Conservation (phyloP, 495 filamentous ascomycete species). For the Daldinia loculata region DNA sequence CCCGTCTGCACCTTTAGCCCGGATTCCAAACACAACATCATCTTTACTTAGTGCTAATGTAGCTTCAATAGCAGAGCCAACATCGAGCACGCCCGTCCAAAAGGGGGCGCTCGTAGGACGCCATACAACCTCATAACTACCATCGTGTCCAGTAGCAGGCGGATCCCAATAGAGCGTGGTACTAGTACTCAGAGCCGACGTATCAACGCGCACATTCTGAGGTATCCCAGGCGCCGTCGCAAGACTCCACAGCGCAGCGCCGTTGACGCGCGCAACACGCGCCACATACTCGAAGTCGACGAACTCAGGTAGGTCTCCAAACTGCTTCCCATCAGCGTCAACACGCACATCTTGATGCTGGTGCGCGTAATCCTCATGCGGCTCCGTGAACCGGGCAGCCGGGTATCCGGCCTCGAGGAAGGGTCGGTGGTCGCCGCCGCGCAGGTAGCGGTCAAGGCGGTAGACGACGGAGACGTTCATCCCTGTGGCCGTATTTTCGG, state of each 20-base stretch:
- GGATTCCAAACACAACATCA: conserved; percentile 61
- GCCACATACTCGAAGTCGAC: conserved; percentile 61
- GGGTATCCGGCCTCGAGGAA: conserved; percentile 61
- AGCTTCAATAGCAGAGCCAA: conserved; percentile 50
- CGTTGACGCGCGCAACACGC: conserved; percentile 60
- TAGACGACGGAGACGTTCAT: conserved; percentile 59
- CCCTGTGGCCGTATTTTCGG: conserved; percentile 55
- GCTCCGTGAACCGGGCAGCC: conserved; percentile 63
- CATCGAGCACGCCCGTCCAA: conserved; percentile 55
- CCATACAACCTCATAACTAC: conserved; percentile 62
- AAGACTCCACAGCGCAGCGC: conserved; percentile 58
- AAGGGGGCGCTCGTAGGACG: conserved; percentile 54
- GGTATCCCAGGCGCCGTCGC: conserved; percentile 57
- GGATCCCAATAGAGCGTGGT: conserved; percentile 56
- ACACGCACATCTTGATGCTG: conserved; percentile 63
- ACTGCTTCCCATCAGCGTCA: conserved; percentile 54
- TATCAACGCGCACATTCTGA: conserved; percentile 57
- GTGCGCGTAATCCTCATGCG: conserved; percentile 61
- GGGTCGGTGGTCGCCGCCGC: conserved; percentile 62
- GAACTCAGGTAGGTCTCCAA: conserved; percentile 62
- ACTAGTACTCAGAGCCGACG: conserved; percentile 53
- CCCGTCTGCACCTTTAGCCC: conserved; percentile 57
- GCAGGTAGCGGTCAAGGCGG: conserved; percentile 60
- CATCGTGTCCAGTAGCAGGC: conserved; percentile 24
- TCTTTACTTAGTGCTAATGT: conserved; percentile 61